These are phyloP conservation scores for Thielaviopsis euricoi DNA, from an alignment of 2,329 filamentous ascomycete genomes.

Conservation along the genomic window DNA sequence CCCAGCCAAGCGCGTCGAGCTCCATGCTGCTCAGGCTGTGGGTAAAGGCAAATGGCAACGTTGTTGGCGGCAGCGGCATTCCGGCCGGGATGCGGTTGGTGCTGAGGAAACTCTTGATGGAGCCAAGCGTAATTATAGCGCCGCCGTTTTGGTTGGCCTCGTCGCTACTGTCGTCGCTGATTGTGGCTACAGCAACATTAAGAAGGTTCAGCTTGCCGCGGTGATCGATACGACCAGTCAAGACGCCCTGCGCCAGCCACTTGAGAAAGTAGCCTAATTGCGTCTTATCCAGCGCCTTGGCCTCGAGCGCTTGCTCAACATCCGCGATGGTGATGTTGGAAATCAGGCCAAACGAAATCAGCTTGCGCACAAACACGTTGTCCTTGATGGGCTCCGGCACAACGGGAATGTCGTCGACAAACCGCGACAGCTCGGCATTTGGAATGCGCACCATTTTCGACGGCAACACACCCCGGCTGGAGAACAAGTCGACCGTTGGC, in stretches of 20 bases:
- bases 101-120: slow-evolving; percentile 59
- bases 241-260: slow-evolving; percentile 63
- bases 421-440: slow-evolving; percentile 47
- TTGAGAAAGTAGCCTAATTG: slow-evolving; percentile 71
- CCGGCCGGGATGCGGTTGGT: slow-evolving; percentile 66
- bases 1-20: slow-evolving; percentile 71
- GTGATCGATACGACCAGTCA: slow-evolving; percentile 54
- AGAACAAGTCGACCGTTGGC: slow-evolving; percentile 73
- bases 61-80: slow-evolving; percentile 63
- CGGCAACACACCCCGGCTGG: slow-evolving; percentile 72
- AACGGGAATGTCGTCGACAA: slow-evolving; percentile 78
- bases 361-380: slow-evolving; percentile 58
- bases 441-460: slow-evolving; percentile 68
- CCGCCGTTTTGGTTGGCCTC: slow-evolving; percentile 41
- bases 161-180: slow-evolving; percentile 39
- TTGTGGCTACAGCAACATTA: slow-evolving; percentile 60
- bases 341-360: slow-evolving; percentile 76
- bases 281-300: slow-evolving; percentile 59
- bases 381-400: slow-evolving; percentile 61
- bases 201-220: slow-evolving; percentile 53
- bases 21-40: slow-evolving; percentile 49
- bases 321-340: slow-evolving; percentile 75
- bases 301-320: slow-evolving; percentile 67
- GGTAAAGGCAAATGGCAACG: slow-evolving; percentile 74
- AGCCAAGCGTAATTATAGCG: slow-evolving; percentile 59